Conservation (phyloP, 805 yeast species). For the Myxozyma nipponensis region DNA sequence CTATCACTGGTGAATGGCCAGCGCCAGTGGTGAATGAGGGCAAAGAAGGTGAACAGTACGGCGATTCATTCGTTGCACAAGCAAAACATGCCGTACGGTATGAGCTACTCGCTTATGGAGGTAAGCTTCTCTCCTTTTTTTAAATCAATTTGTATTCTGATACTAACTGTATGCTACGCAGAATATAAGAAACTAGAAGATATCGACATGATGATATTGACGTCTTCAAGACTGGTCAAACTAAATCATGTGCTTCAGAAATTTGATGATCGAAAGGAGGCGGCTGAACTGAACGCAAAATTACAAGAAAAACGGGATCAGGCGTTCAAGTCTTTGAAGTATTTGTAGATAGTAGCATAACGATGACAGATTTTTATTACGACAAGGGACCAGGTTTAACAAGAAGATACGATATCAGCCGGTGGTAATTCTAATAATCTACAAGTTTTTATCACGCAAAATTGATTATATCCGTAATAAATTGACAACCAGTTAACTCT, state of each 20-base stretch:
- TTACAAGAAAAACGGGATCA: too few species aligned
- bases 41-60: neutral
- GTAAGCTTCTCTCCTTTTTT: neutral
- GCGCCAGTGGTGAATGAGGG: neutral
- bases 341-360: too few species aligned
- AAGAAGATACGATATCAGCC: too few species aligned
- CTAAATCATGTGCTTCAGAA: conserved; percentile 7
- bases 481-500: too few species aligned
- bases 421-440: too few species aligned
- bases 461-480: too few species aligned
- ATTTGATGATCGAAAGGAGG: conserved; percentile 4
- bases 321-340: too few species aligned
- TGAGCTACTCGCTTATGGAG: conserved; percentile 8
- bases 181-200: conserved; percentile 14
- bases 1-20: conserved; percentile 27
- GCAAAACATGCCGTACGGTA: conserved; percentile 15
- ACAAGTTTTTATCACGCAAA: too few species aligned
- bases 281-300: neutral
- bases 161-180: neutral
- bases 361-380: too few species aligned
- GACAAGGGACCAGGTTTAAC: too few species aligned
- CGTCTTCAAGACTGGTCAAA: conserved; percentile 1
- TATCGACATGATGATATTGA: neutral
- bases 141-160: neutral
- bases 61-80: neutral